Conservation (phyloP, 1,139 yeast species). For the Candida freyschussii region DNA sequence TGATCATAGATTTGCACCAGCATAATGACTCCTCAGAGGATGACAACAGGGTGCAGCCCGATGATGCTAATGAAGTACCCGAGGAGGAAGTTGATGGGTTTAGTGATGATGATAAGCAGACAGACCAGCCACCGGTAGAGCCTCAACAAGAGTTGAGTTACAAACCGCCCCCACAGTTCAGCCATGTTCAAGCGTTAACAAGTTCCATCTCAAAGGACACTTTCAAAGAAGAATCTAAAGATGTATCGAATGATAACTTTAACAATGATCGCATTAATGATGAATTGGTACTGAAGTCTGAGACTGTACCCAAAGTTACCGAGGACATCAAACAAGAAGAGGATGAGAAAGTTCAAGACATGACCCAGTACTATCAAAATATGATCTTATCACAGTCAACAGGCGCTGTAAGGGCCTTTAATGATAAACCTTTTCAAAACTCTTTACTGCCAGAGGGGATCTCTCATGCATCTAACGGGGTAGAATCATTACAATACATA, state of each 20-base stretch:
- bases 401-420: constrained; percentile 39
- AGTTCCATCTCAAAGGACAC: too few species aligned
- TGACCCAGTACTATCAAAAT: constrained; percentile 32
- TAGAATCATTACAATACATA: constrained; percentile 17
- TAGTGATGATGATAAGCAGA: constrained; percentile 29
- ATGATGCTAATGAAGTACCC: constrained; percentile 28
- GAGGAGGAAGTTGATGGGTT: constrained; percentile 35
- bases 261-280: too few species aligned
- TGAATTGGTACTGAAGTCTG: too few species aligned
- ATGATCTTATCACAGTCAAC: constrained; percentile 46
- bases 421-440: constrained; percentile 31
- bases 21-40: constrained; percentile 17
- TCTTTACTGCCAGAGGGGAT: constrained; percentile 17
- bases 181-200: constrained; percentile 18
- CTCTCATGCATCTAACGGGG: constrained; percentile 3
- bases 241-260: too few species aligned
- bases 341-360: constrained; percentile 17
- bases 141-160: constrained; percentile 17
- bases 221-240: too few species aligned
- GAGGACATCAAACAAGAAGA: constrained; percentile 1
- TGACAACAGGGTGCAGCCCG: constrained; percentile 12
- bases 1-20: constrained; percentile 21
- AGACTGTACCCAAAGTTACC: constrained; percentile 11
- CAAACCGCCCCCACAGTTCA: constrained; percentile 24
- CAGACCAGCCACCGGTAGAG: constrained; percentile 1